These are phyloP conservation scores for Agaricus subrufescens DNA, from an alignment of 768 basidiomycete genomes.

Conservation along the genomic window DNA sequence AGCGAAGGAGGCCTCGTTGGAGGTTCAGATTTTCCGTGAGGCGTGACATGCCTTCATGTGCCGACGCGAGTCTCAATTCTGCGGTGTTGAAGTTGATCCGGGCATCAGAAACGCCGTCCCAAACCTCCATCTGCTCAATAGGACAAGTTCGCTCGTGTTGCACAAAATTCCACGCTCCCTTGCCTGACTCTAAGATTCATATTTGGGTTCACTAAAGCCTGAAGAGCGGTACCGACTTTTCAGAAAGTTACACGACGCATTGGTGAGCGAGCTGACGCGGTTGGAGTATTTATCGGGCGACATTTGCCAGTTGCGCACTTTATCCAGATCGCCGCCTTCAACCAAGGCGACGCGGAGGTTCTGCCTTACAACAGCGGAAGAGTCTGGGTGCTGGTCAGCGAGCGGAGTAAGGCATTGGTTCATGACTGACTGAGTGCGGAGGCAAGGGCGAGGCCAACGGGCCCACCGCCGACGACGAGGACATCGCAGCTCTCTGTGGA, in stretches of 20 bases:
- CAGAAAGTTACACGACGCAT: constrained; percentile 63
- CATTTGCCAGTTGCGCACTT: constrained; percentile 63
- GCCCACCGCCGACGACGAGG: constrained; percentile 93
- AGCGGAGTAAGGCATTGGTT: not conserved
- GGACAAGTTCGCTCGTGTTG: constrained; percentile 62
- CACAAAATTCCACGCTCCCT: constrained; percentile 81
- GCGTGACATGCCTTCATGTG: constrained; percentile 58
- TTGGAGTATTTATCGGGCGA: constrained; percentile 62
- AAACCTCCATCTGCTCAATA: constrained; percentile 89
- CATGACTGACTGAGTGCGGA: constrained; percentile 68
- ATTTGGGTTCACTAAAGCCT: not conserved
- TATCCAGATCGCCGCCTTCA: constrained; percentile 75
- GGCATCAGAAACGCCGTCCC: constrained; percentile 87
- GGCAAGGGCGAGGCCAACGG: constrained; percentile 86
- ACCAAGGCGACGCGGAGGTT: constrained; percentile 66
- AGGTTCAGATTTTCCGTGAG: constrained; percentile 93
- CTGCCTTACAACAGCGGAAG: constrained; percentile 43
- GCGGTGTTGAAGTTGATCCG: constrained; percentile 67
- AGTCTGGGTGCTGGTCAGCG: constrained; percentile 34
- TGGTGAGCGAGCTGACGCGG: constrained; percentile 83
- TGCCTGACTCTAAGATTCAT: constrained; percentile 39
- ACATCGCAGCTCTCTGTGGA: constrained; percentile 63
- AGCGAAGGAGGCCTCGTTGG: constrained; percentile 75
- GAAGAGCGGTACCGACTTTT: constrained; percentile 38
- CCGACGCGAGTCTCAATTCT: constrained; percentile 31